These are phyloP conservation scores for Pichiaceae sp. DNA, from an alignment of 1,139 yeast species.

Conservation along the genomic window DNA sequence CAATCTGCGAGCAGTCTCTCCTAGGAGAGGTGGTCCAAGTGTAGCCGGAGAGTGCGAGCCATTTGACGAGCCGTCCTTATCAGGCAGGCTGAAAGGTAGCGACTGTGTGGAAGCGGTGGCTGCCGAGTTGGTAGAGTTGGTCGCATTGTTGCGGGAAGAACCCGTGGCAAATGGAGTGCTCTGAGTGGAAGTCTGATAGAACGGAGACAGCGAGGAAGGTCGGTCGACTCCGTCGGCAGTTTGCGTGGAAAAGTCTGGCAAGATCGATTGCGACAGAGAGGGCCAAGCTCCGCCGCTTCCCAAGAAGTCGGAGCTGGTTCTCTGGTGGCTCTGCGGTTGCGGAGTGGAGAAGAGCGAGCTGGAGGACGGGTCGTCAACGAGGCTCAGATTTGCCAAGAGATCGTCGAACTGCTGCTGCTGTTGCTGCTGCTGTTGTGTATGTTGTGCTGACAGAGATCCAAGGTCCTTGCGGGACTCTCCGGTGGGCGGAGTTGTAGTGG, in stretches of 20 bases:
- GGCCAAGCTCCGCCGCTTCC: not conserved
- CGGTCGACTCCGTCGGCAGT: not conserved
- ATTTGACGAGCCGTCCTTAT: constrained; percentile 4
- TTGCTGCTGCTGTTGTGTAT: constrained; percentile 1
- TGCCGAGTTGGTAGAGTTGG: not conserved
- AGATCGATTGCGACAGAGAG: not conserved
- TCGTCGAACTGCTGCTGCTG: constrained; percentile 1
- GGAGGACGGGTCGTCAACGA: not conserved
- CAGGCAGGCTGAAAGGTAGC: constrained; percentile 1
- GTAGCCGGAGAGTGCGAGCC: constrained; percentile 6
- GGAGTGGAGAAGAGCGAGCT: not conserved
- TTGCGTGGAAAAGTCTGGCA: constrained; percentile 1
- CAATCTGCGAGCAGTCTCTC: constrained; percentile 19
- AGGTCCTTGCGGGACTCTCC: constrained; percentile 1
- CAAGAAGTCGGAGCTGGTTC: not conserved
- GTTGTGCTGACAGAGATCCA: not conserved
- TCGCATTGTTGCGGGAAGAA: not conserved
- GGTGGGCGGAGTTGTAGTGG: constrained; percentile 24
- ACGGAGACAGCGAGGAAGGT: not conserved
- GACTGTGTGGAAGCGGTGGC: not conserved
- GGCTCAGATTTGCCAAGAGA: constrained; percentile 3
- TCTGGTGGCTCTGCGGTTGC: not conserved
- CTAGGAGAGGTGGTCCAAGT: constrained; percentile 19
- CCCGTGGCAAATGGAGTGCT: not conserved
- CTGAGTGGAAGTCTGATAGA: not conserved